A percentile compares a stretch with the other conserved stretches of the same genome.
These are phyloP conservation scores for Multifurca ochricompacta DNA, from an alignment of 768 basidiomycete genomes.

Conservation along the genomic window DNA sequence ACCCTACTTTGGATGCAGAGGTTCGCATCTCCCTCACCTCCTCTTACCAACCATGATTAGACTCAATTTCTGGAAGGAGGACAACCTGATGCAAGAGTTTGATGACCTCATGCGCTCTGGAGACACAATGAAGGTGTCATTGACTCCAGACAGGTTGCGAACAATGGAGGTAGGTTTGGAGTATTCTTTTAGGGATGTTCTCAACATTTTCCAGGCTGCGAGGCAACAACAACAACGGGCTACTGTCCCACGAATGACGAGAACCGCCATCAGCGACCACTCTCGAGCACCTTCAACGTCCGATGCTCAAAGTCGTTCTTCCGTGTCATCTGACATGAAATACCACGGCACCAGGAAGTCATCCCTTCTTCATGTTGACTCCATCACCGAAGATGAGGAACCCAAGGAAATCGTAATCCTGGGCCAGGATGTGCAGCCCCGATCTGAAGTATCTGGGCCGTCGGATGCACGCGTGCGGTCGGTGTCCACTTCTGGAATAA, in stretches of 20 bases:
- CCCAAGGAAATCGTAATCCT: constrained; percentile 3
- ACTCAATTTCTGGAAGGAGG: constrained; percentile 22
- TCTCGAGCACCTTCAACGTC: neutral
- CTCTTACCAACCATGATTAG: constrained; percentile 3
- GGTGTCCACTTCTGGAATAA: constrained; percentile 22
- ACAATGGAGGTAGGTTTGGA: constrained; percentile 69
- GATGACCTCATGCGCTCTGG: constrained; percentile 88
- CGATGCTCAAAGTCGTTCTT: constrained; percentile 2
- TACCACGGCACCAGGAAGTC: constrained; percentile 28
- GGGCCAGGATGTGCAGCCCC: neutral
- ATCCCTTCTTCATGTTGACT: constrained; percentile 49
- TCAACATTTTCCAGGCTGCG: neutral
- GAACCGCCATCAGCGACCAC: neutral
- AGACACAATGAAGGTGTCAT: constrained; percentile 89
- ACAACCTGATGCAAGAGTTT: constrained; percentile 59
- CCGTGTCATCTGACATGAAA: constrained; percentile 7
- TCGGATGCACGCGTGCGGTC: constrained; percentile 20
- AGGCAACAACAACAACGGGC: constrained; percentile 7
- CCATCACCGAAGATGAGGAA: constrained; percentile 58
- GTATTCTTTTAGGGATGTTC: constrained; percentile 17
- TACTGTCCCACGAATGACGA: neutral
- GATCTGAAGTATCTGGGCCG: neutral
- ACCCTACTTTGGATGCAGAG: constrained; percentile 20
- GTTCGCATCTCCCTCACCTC: constrained; percentile 13
- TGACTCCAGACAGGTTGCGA: constrained; percentile 89